A percentile compares a stretch with the other conserved stretches of the same genome.
These are phyloP conservation scores for Epichloe gansuensis DNA, from an alignment of 2,329 filamentous ascomycete genomes.

Conservation along the genomic window DNA sequence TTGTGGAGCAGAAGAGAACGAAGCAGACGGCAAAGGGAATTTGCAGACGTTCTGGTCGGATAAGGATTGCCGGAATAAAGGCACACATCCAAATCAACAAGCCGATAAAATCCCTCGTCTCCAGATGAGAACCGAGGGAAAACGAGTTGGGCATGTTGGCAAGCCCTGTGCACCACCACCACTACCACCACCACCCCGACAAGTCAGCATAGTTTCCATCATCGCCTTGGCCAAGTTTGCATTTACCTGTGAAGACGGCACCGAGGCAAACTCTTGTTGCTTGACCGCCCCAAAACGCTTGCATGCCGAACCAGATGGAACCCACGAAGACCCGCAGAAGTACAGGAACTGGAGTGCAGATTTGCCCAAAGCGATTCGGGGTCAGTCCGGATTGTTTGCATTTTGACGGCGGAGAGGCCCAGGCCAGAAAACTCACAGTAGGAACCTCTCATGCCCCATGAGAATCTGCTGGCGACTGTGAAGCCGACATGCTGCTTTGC, in stretches of 20 bases:
- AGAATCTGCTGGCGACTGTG: slow-evolving; percentile 23
- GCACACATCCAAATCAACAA: slow-evolving; percentile 14
- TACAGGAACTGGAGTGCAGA: slow-evolving; percentile 11
- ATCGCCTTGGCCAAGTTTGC: neutral
- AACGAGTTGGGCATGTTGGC: slow-evolving; percentile 14
- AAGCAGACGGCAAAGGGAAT: slow-evolving; percentile 15
- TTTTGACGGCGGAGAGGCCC: neutral
- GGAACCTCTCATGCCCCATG: slow-evolving; percentile 34
- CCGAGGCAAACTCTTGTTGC: slow-evolving; percentile 16
- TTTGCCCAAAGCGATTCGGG: neutral
- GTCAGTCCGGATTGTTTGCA: neutral
- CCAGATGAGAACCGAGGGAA: slow-evolving; percentile 11
- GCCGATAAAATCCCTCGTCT: slow-evolving; percentile 16
- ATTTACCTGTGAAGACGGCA: slow-evolving; percentile 15
- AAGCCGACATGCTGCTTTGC: slow-evolving; percentile 15
- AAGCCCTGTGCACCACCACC: slow-evolving; percentile 5
- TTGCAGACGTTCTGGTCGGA: slow-evolving; percentile 14
- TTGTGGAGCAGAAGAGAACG: slow-evolving; percentile 12
- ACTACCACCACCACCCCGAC: neutral
- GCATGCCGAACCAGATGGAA: slow-evolving; percentile 17
- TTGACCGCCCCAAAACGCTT: slow-evolving; percentile 18
- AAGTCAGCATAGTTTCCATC: neutral
- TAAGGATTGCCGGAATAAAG: slow-evolving; percentile 11
- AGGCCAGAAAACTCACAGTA: slow-evolving; percentile 17
- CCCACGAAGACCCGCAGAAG: slow-evolving; percentile 14